Percentiles rank a stretch among this genome's conserved stretches.
Conservation (phyloP, 2,329 filamentous ascomycete species). For the Fusarium sp. region DNA sequence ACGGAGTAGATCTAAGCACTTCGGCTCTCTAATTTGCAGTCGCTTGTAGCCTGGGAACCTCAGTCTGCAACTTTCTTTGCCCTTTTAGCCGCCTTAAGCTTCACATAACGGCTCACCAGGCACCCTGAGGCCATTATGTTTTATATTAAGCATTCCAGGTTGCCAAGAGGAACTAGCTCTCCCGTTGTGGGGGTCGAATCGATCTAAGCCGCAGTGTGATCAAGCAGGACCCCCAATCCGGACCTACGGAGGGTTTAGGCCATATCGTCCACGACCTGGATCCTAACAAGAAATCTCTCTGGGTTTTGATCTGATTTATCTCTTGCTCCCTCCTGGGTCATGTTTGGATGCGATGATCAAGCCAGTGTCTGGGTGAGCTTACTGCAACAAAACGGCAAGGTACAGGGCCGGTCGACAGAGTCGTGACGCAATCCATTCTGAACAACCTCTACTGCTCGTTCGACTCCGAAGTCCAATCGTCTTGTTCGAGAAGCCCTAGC, state of each 20-base stretch:
- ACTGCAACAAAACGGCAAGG: constrained; percentile 3
- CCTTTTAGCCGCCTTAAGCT: constrained; percentile 30
- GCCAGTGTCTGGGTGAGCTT: constrained; percentile 25
- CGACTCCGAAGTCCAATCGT: constrained; percentile 18
- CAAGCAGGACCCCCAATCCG: constrained; percentile 41
- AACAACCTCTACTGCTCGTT: constrained; percentile 24
- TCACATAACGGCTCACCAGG: constrained; percentile 25
- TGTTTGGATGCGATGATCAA: constrained; percentile 13
- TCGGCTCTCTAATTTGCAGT: not conserved
- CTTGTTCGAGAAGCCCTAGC: constrained; percentile 10
- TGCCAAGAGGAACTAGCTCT: constrained; percentile 36
- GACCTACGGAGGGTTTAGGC: constrained; percentile 26
- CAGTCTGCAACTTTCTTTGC: constrained; percentile 8
- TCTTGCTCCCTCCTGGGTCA: constrained; percentile 6
- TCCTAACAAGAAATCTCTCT: constrained; percentile 6
- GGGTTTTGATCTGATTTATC: not conserved
- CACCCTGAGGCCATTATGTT: constrained; percentile 34
- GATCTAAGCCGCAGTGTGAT: constrained; percentile 38
- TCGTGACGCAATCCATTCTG: constrained; percentile 47
- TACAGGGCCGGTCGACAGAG: constrained; percentile 10
- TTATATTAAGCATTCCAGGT: constrained; percentile 19
- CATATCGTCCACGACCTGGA: constrained; percentile 10
- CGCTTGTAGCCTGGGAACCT: not conserved
- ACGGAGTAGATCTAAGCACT: not conserved
- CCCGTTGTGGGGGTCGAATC: constrained; percentile 41